Evolutionary conservation across 495 filamentous ascomycete species (phyloP).

Genomic region (Lentithecium fluviatile): DNA sequence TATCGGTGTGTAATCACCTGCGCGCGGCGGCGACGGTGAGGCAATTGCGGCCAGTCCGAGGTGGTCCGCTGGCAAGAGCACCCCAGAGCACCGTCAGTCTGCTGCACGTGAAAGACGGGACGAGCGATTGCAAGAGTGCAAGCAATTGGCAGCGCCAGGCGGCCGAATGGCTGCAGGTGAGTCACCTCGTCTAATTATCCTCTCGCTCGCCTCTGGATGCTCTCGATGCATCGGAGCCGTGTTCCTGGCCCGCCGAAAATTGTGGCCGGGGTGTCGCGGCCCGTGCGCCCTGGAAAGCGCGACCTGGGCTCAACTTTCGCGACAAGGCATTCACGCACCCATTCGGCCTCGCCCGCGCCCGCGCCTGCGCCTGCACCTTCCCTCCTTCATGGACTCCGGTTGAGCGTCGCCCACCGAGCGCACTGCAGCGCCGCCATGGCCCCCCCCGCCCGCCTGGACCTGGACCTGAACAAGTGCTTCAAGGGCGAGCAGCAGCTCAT

Average conservation of each 20-base stretch:
- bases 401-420: constrained; percentile 11
- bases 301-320: no score
- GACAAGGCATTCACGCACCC: no score
- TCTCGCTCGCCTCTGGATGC: neutral
- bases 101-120: no score
- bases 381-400: constrained; percentile 22
- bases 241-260: neutral
- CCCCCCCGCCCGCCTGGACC: constrained; percentile 14
- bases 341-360: neutral
- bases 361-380: neutral
- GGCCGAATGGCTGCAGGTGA: no score
- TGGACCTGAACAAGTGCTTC: constrained; percentile 30
- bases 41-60: no score
- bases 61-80: no score
- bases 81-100: no score
- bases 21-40: no score
- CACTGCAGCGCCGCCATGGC: constrained; percentile 34
- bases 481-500: constrained; percentile 31
- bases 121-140: no score
- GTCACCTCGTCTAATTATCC: no score
- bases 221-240: neutral
- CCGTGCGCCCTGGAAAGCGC: neutral
- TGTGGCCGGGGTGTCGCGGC: neutral
- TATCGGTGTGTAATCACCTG: no score
- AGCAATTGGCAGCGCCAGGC: no score